Conservation (phyloP, 2,329 filamentous ascomycete genomes). For the Penicillium fuscoglaucum region DNA sequence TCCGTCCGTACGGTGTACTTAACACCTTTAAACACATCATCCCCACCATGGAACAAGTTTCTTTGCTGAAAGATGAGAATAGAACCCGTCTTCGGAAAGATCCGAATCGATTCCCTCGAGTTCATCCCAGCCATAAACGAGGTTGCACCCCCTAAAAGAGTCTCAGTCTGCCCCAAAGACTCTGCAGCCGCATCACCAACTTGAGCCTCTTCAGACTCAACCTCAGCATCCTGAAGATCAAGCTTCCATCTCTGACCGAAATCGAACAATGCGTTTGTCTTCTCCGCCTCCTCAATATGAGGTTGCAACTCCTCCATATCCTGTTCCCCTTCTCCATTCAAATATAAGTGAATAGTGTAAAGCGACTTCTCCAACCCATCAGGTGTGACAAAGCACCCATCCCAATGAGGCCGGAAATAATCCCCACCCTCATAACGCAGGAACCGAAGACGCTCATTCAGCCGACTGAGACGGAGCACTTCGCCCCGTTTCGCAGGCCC, state of each 20-base stretch:
- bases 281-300: conserved; percentile 22
- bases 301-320: conserved; percentile 30
- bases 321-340: conserved; percentile 49
- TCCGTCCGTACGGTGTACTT: conserved; percentile 60
- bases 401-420: conserved; percentile 72
- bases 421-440: conserved; percentile 70
- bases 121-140: conserved; percentile 47
- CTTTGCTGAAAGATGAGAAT: conserved; percentile 59
- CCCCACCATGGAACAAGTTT: conserved; percentile 54
- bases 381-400: conserved; percentile 62
- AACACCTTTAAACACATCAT: conserved; percentile 54
- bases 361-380: conserved; percentile 53
- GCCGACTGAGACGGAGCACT: conserved; percentile 39
- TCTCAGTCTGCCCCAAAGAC: conserved; percentile 25
- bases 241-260: too few relatives aligned
- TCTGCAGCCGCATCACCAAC: neutral
- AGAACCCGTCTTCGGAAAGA: conserved; percentile 53
- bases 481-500: conserved; percentile 47
- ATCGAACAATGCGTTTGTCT: conserved; percentile 1
- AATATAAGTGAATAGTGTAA: conserved; percentile 59
- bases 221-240: neutral
- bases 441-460: conserved; percentile 76
- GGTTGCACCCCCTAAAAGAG: conserved; percentile 56
- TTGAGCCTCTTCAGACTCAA: neutral
- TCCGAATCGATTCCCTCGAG: conserved; percentile 39